Evolutionary conservation across 805 yeast genomes (phyloP), one percentile per base, ranked within the genome.

Genomic region (Kurtzmaniella fragi): DNA sequence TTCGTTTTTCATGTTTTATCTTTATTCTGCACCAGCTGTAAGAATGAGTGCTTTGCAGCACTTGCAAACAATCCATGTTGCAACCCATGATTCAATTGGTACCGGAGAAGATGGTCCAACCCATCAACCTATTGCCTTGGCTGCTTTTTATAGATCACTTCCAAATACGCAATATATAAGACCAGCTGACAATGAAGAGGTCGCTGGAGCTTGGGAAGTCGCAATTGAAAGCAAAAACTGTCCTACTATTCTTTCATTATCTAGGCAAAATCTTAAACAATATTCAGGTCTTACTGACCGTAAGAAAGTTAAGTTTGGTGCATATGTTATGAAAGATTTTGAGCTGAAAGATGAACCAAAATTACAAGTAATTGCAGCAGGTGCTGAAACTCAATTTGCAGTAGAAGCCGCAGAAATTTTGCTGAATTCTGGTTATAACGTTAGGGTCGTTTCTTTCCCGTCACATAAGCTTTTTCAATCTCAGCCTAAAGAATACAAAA

Each of bases 91-190:
- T 57, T 74, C 79, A 17, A 73, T 75, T 45, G 80, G 80, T 50
- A 67, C 69, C 17, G 80, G 80, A 48, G 80, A 74, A 60, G 79
- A 74, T 46, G 80, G 80, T 32, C 79, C 79, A 30, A 74, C 79
- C 33, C 80, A 74, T 47, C 80, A 74, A 57, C 79, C 80, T 40
- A 71, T 74, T 44, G 78, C 70, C 52, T 60, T 76, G 28, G 53
- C 74, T 32, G 70, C 73, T 17, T 74, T 73, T 53, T 66, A 70
- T 62, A 66, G 79, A 48, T 71, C 79, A 31, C 54, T 68, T 41
- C 80, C 80, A 44, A 74, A 74, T 59, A 35, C 62, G 32, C 56
- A 59, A 52, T 75, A 68, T 42, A 67, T 77, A 64, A 63, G 79
- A 46, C 79, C 79, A 16, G 74, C 77, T 49, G 79, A 74, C 49